Conservation (phyloP, 1,284 basidiomycete genomes). For the Erythrobasidium hasegawianum region DNA sequence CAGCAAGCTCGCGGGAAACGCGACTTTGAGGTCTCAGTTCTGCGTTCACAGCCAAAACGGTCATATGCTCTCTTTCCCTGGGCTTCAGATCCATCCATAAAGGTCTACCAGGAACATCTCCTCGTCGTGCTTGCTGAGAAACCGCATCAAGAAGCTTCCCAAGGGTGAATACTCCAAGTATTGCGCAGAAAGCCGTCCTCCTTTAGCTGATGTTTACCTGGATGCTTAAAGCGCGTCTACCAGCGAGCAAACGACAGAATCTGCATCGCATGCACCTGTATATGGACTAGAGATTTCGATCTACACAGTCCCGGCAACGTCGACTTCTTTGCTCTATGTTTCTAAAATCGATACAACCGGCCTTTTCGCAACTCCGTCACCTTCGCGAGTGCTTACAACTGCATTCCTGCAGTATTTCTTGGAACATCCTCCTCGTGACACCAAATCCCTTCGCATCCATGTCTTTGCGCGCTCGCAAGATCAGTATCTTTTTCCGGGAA, state of each 20-base stretch:
- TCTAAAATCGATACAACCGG: slow-evolving; percentile 94
- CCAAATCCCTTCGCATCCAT: slow-evolving; percentile 68
- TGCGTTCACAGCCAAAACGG: slow-evolving; percentile 66
- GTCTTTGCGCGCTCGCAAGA: slow-evolving; percentile 85
- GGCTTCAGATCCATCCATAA: slow-evolving; percentile 55
- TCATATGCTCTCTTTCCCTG: slow-evolving; percentile 67
- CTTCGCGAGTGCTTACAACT: slow-evolving; percentile 65
- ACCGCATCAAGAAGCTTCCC: slow-evolving; percentile 8
- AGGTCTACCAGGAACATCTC: slow-evolving; percentile 67
- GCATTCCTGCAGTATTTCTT: slow-evolving; percentile 68
- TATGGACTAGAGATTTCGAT: slow-evolving; percentile 76
- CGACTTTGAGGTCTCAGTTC: slow-evolving; percentile 47
- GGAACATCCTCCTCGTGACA: slow-evolving; percentile 61
- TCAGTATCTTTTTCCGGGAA: slow-evolving; percentile 93
- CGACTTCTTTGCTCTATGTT: slow-evolving; percentile 75
- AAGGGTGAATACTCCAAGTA: too few relatives aligned
- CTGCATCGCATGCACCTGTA: slow-evolving; percentile 54
- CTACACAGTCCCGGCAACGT: slow-evolving; percentile 68
- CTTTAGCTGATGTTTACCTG: not conserved
- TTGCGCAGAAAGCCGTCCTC: too few relatives aligned
- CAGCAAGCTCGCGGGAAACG: slow-evolving; percentile 24
- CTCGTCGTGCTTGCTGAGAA: slow-evolving; percentile 55
- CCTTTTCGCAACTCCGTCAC: slow-evolving; percentile 55
- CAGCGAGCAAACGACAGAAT: too few relatives aligned
- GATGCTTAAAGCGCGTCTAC: too few relatives aligned